A percentile compares a stretch with the other conserved stretches of the same genome.
Conservation (phyloP, 306 rosid species). For the Prosopis cineraria region DNA sequence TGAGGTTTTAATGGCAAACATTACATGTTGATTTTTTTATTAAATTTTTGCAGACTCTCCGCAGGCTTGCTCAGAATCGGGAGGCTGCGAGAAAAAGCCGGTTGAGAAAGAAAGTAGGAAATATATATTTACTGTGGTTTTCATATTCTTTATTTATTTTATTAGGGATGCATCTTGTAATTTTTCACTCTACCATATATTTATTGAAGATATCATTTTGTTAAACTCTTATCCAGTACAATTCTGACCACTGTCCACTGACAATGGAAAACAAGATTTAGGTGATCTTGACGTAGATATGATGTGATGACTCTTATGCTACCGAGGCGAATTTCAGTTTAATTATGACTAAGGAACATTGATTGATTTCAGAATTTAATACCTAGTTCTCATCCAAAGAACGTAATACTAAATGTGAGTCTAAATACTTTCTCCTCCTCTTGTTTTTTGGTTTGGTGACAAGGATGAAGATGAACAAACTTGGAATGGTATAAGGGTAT, state of each 20-base stretch:
- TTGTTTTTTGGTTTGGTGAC: not conserved
- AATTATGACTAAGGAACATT: not conserved
- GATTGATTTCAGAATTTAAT: not conserved
- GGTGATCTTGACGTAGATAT: not conserved
- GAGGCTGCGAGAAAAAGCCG: conserved; percentile 96
- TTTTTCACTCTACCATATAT: not conserved
- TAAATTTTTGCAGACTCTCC: conserved; percentile 64
- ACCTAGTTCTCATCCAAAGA: not conserved
- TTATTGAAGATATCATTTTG: not conserved
- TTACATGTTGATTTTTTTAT: conserved; percentile 21
- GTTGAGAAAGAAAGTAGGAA: conserved; percentile 75
- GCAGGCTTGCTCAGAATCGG: conserved; percentile 90
- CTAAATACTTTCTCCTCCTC: not conserved
- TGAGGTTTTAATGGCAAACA: conserved; percentile 13
- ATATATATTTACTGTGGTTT: not conserved
- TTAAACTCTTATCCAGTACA: not conserved
- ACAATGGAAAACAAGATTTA: not conserved
- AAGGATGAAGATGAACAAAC: not conserved
- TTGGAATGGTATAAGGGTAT: not conserved
- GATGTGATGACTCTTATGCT: not conserved
- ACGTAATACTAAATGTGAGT: not conserved
- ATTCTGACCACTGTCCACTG: not conserved
- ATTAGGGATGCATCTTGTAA: not conserved
- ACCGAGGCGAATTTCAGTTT: not conserved
- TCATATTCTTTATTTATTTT: not conserved